Conservation (phyloP, 495 filamentous ascomycete species). For the Parathielavia hyrcaniae region DNA sequence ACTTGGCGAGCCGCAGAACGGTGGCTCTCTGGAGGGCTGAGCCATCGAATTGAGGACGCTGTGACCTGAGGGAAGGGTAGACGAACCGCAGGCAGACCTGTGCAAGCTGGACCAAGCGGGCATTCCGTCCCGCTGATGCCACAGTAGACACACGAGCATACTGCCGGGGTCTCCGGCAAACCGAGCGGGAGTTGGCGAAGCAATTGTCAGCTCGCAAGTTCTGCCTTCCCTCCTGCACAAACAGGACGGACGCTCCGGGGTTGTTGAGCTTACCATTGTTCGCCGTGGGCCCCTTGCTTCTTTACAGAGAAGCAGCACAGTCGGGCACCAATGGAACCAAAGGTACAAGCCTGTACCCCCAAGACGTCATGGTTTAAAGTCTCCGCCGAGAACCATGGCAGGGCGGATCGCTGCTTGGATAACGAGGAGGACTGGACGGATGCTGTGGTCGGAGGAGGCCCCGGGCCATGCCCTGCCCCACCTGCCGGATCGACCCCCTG, state of each 20-base stretch:
- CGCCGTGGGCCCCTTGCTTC: no score
- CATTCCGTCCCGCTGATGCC: neutral
- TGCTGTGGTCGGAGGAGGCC: constrained; percentile 7
- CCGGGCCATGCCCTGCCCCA: constrained; percentile 9
- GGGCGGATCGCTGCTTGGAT: no score
- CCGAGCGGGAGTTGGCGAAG: no score
- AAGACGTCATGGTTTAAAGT: neutral
- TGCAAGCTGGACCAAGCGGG: no score
- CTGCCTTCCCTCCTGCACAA: no score
- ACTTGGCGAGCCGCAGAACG: neutral
- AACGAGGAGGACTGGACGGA: neutral
- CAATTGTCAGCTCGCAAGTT: no score
- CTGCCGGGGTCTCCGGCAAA: no score
- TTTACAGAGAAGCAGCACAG: no score
- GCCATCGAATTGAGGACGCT: neutral
- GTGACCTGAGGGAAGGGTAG: neutral
- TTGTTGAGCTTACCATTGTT: neutral
- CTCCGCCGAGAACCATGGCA: neutral
- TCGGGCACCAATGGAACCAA: no score
- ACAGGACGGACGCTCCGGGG: neutral
- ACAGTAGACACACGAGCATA: no score
- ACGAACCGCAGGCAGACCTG: neutral
- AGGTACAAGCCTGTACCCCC: no score
- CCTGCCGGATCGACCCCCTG: constrained; percentile 2
- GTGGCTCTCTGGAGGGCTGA: neutral